Conservation (phyloP, 495 filamentous ascomycete genomes). For the Tuber borchii region DNA sequence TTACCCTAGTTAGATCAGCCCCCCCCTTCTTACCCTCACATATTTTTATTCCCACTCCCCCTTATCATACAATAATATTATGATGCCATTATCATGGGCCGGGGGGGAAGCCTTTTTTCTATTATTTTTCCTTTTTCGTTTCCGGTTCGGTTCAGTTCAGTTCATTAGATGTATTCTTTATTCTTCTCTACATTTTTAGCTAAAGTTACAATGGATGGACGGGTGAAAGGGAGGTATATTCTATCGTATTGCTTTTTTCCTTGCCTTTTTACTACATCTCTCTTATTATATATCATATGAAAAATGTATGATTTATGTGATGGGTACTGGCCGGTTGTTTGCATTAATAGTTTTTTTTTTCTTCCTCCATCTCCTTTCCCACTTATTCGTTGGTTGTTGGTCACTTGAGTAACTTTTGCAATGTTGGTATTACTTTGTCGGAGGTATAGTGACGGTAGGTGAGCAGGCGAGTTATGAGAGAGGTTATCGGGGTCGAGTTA, state of each 20-base stretch:
- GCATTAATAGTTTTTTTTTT: background rate
- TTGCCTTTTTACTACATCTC: background rate
- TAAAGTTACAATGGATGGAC: background rate
- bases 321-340: background rate
- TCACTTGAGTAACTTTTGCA: background rate
- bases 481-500: background rate
- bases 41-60: background rate
- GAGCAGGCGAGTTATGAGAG: background rate
- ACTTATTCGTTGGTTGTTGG: background rate
- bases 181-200: background rate
- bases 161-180: conserved; percentile 1
- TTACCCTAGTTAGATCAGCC: background rate
- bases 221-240: background rate
- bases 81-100: background rate
- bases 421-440: background rate
- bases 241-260: background rate
- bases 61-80: background rate
- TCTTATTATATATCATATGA: no score
- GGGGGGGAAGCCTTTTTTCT: background rate
- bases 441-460: background rate
- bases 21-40: background rate
- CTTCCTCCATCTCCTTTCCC: background rate
- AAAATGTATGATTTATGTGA: background rate
- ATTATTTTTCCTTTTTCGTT: background rate
- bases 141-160: background rate